A percentile compares a stretch with the other conserved stretches of the same genome.
phyloP scores from a whole-genome alignment of 345 rosid genomes.

The Cardiospermum halicacabum region DNA sequence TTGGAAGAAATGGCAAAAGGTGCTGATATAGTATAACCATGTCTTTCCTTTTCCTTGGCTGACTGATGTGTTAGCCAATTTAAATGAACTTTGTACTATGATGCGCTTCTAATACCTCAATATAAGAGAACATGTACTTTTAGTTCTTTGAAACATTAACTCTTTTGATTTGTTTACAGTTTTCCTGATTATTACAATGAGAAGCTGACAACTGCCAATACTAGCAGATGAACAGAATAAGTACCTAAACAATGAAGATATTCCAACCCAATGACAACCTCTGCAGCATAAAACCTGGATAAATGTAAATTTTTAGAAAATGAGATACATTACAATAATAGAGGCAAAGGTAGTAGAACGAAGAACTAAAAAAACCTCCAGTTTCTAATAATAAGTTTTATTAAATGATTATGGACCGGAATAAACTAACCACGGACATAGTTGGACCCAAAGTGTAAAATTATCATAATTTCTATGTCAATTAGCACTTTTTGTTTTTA shows the following conservation, averaged over 20 bases:
- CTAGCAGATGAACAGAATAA: neutral
- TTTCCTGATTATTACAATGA: neutral
- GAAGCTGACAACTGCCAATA: neutral
- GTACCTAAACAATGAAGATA: constrained; percentile 98
- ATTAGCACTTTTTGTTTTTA: neutral
- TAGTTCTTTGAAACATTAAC: neutral
- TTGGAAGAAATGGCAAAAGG: neutral
- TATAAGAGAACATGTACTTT: neutral
- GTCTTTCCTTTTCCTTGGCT: neutral
- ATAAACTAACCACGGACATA: neutral
- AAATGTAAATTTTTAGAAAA: constrained; percentile 7
- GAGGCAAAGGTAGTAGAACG: neutral
- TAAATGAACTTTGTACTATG: neutral
- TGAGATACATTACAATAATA: neutral
- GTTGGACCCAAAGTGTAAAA: neutral
- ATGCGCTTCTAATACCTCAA: neutral
- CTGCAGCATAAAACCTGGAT: constrained; percentile 91
- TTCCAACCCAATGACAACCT: constrained; percentile 80
- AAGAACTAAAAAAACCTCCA: neutral
- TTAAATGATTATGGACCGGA: neutral
- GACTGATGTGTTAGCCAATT: neutral
- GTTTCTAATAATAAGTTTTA: neutral
- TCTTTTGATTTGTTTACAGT: neutral
- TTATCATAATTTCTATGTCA: neutral
- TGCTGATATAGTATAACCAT: neutral